Evolutionary conservation across 495 filamentous ascomycete genomes (phyloP), one percentile per base, ranked within the genome.

Genomic region (Penicillium simplicissimum): DNA sequence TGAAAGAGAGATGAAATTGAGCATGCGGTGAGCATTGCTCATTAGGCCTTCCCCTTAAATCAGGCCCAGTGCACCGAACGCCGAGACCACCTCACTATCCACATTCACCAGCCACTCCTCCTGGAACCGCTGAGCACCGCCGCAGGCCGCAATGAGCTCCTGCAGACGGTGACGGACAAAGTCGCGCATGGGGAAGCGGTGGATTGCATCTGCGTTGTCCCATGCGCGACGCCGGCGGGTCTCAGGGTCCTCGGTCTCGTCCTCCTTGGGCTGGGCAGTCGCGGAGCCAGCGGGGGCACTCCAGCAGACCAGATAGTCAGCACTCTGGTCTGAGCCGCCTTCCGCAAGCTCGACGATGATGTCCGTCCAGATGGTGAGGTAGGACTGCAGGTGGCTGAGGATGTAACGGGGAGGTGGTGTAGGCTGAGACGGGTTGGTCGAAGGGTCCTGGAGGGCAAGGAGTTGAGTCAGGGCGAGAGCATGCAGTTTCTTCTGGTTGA

Each of bases 81-180:
- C 86, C 17, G 69, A 68, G 56, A 96, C 64, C 3, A 98, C 90
- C 43, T 96, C 87, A 43, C 80, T 78, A 75, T 98, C 95, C 36
- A 97, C 91, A 78, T 96, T 91, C n/a, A 81, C 81, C n/a, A 90
- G 73, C 89, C 89, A 97, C 47, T 90, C 82, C 47, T 84, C 81
- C 73, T 88, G 81, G 73, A 97, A 97, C 15, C 73, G 78, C 67
- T 88, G 82, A 53, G 85, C 83, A 2, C 93, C 92, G 4, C 93
- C 94, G 59, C 81, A 84, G 5, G 81, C 75, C 57, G 75, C 76
- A 58, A 97, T 84, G n/a, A 90, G 76, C 1, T 81, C 74, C n/a
- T 82, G 76, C 55, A 98, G 67, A 35, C 85, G 81, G 42, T 87
- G 82, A 56, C 84, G 84, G 13, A 96, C 81, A 70, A 91, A 96